Evolutionary conservation across 2,329 filamentous ascomycete genomes (phyloP).

Genomic region (Beauveria medogensis): DNA sequence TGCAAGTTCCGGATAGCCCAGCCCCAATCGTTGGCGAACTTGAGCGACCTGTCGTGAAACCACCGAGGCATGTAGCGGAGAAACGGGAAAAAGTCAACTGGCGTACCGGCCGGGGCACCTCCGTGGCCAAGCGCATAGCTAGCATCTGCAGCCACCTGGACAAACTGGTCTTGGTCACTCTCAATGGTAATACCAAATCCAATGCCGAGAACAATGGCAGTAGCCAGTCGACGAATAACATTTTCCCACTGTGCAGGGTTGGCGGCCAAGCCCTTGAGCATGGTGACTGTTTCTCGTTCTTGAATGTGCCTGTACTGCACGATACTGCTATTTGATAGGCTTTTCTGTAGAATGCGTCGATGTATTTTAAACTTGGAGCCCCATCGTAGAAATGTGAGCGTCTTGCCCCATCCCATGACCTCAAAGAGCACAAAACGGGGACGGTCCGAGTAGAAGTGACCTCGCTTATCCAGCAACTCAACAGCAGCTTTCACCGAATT

Average conservation of each 20-base stretch:
- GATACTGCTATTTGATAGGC: slow-evolving; percentile 32
- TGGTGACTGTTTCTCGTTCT: slow-evolving; percentile 23
- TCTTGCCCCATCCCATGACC: slow-evolving; percentile 38
- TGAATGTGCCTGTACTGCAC: slow-evolving; percentile 27
- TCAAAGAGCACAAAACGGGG: slow-evolving; percentile 37
- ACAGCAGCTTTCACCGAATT: slow-evolving; percentile 34
- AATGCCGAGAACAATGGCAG: slow-evolving; percentile 33
- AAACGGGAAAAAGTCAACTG: slow-evolving; percentile 42
- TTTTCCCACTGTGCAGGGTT: slow-evolving; percentile 29
- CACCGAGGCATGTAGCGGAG: slow-evolving; percentile 33
- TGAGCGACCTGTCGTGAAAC: slow-evolving; percentile 23
- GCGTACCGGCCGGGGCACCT: slow-evolving; percentile 25
- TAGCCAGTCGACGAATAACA: slow-evolving; percentile 29
- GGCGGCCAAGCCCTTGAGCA: slow-evolving; percentile 23
- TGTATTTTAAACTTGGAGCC: slow-evolving; percentile 35
- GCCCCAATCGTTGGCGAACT: slow-evolving; percentile 22
- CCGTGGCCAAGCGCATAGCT: slow-evolving; percentile 22
- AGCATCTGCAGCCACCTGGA: slow-evolving; percentile 28
- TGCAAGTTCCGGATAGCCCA: slow-evolving; percentile 32
- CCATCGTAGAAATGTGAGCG: slow-evolving; percentile 36
- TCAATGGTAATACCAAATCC: slow-evolving; percentile 34
- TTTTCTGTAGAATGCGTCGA: slow-evolving; percentile 34
- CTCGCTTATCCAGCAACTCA: slow-evolving; percentile 37
- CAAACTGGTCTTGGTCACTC: slow-evolving; percentile 29
- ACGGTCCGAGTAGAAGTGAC: slow-evolving; percentile 35